phyloP scores from a whole-genome alignment of 306 rosid genomes.

The Inga laurina region DNA sequence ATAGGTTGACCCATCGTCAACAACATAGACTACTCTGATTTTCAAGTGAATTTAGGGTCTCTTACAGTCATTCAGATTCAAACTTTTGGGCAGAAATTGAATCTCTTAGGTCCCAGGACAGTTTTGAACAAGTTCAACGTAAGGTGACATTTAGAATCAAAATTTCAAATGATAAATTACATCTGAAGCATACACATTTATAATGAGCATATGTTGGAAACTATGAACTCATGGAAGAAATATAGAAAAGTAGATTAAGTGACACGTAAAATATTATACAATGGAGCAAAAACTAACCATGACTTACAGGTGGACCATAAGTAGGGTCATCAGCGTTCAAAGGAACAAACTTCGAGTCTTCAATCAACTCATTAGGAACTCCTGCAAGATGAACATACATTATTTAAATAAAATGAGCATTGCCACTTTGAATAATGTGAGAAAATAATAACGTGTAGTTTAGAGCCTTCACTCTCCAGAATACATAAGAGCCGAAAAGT shows the following conservation, averaged over 20 bases:
- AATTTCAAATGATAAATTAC: background rate
- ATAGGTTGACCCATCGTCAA: background rate
- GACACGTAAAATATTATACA: slow-evolving; percentile 16
- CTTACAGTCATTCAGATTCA: background rate
- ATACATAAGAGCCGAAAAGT: background rate
- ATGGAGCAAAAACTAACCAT: slow-evolving; percentile 69
- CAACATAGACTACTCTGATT: background rate
- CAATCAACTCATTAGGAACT: slow-evolving; percentile 60
- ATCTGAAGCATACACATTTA: background rate
- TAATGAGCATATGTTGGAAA: background rate
- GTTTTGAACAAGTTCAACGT: background rate
- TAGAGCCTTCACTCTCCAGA: background rate
- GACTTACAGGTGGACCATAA: slow-evolving; percentile 98
- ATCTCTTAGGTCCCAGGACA: background rate
- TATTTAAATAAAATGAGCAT: background rate
- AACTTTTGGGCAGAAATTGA: background rate
- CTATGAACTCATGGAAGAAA: background rate
- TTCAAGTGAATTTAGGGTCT: background rate
- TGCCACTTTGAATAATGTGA: slow-evolving; percentile 2
- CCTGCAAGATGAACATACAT: slow-evolving; percentile 45
- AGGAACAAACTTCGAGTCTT: slow-evolving; percentile 93
- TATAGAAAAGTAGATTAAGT: background rate
- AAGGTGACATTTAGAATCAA: background rate
- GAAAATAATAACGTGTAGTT: background rate
- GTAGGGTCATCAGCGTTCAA: slow-evolving; percentile 68